These are phyloP conservation scores for Thielaviopsis ethacetica DNA, from an alignment of 2,329 filamentous ascomycete genomes.

Conservation along the genomic window DNA sequence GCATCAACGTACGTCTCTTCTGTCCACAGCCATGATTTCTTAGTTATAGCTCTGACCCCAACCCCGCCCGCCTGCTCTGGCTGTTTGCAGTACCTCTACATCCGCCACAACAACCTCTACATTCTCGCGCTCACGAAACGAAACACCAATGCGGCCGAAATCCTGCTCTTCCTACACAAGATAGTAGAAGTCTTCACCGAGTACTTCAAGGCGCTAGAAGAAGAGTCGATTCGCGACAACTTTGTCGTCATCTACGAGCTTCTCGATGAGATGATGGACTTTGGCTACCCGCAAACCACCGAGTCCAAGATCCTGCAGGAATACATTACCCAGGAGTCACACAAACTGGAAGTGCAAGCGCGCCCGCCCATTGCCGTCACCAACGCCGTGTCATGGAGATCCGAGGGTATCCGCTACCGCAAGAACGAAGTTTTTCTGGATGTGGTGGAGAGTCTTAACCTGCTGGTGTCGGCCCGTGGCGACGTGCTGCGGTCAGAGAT, in stretches of 20 bases:
- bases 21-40: neutral
- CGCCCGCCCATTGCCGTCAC: conserved; percentile 94
- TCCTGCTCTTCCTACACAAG: conserved; percentile 94
- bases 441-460: conserved; percentile 89
- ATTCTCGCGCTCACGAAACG: conserved; percentile 94
- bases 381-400: conserved; percentile 95
- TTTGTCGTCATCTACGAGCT: conserved; percentile 99
- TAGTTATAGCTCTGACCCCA: conserved; percentile 12
- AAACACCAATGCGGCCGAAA: conserved; percentile 97
- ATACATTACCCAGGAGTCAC: conserved; percentile 97
- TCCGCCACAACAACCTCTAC: conserved; percentile 97
- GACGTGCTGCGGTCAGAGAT: conserved; percentile 95
- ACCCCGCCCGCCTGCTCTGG: too few species aligned
- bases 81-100: conserved; percentile 72
- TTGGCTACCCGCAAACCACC: conserved; percentile 96
- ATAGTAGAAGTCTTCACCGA: conserved; percentile 98
- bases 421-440: conserved; percentile 99
- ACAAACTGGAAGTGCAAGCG: conserved; percentile 94
- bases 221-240: conserved; percentile 97
- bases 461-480: conserved; percentile 83
- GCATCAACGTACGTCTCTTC: conserved; percentile 65
- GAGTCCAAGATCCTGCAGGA: conserved; percentile 98
- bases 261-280: conserved; percentile 99
- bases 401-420: conserved; percentile 91
- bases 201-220: conserved; percentile 98